These are phyloP conservation scores for Trichosanthes cucumerina DNA, from an alignment of 306 rosid genomes.

Conservation along the genomic window DNA sequence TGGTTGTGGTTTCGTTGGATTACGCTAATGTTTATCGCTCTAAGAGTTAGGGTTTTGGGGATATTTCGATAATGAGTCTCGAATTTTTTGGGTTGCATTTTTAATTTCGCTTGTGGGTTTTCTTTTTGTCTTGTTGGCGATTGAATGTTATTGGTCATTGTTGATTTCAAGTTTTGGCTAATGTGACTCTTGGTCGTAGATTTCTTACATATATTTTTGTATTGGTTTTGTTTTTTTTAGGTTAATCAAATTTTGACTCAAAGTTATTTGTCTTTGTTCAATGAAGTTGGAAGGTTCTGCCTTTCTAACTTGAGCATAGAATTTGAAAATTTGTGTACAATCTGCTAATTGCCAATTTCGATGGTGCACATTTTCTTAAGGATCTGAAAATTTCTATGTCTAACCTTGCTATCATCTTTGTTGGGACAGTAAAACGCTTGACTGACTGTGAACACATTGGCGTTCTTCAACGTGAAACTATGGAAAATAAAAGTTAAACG, in stretches of 20 bases:
- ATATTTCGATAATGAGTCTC: not conserved
- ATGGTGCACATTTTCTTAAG: not conserved
- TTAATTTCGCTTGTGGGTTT: not conserved
- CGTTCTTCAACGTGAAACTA: too few species aligned
- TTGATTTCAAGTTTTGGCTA: not conserved
- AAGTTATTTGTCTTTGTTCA: not conserved
- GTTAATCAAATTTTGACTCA: not conserved
- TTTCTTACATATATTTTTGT: not conserved
- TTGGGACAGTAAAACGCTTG: not conserved
- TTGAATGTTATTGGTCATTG: not conserved
- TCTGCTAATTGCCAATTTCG: not conserved
- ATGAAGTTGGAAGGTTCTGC: not conserved
- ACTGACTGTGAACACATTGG: not conserved
- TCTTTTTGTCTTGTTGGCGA: not conserved
- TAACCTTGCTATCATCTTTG: not conserved
- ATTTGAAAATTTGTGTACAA: not conserved
- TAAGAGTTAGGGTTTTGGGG: slow-evolving; percentile 1
- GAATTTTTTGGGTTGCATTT: not conserved
- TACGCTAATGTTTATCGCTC: not conserved
- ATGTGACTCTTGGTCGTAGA: not conserved
- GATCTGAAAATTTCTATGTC: not conserved
- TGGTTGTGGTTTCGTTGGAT: not conserved
- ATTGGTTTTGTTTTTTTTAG: not conserved
- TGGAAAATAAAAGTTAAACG: not conserved
- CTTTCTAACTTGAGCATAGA: not conserved